These are phyloP conservation scores for Aureobasidium sp. DNA, from an alignment of 2,329 filamentous ascomycete genomes.

Conservation along the genomic window DNA sequence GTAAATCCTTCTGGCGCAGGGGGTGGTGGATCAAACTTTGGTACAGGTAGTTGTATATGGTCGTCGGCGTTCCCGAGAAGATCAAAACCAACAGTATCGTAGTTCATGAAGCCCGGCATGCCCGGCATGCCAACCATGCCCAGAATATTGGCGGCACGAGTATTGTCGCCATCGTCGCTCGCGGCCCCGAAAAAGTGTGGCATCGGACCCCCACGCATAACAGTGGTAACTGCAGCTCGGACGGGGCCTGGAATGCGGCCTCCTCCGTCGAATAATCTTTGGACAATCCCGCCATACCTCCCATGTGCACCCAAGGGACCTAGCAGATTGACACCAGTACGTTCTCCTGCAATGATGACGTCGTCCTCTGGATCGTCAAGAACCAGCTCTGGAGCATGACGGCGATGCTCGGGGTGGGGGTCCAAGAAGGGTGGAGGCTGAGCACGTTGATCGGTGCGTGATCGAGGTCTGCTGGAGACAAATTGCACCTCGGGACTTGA, in stretches of 20 bases:
- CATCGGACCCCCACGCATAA: neutral
- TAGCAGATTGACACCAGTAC: neutral
- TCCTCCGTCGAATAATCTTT: neutral
- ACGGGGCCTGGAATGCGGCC: neutral
- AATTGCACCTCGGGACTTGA: slow-evolving; percentile 42
- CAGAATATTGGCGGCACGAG: neutral
- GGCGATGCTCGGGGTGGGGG: neutral
- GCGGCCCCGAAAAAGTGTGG: neutral
- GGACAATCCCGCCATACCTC: neutral
- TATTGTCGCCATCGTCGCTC: neutral
- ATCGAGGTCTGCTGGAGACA: slow-evolving; percentile 23
- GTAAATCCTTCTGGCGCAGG: slow-evolving; percentile 70
- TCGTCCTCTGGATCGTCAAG: slow-evolving; percentile 26
- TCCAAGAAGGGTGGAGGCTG: slow-evolving; percentile 14
- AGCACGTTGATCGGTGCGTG: slow-evolving; percentile 11
- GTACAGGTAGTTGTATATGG: slow-evolving; percentile 25
- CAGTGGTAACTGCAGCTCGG: neutral
- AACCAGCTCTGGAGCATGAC: slow-evolving; percentile 28
- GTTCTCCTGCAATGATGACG: slow-evolving; percentile 18
- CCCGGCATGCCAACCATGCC: slow-evolving; percentile 11
- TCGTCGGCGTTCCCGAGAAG: slow-evolving; percentile 26
- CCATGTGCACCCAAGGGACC: neutral
- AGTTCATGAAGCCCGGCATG: slow-evolving; percentile 26
- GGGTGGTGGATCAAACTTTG: slow-evolving; percentile 55
- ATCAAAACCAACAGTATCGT: slow-evolving; percentile 37